Base-by-base conservation (phyloP, 805 yeast genomes). In the Metschnikowia chrysomelidarum region DNA sequence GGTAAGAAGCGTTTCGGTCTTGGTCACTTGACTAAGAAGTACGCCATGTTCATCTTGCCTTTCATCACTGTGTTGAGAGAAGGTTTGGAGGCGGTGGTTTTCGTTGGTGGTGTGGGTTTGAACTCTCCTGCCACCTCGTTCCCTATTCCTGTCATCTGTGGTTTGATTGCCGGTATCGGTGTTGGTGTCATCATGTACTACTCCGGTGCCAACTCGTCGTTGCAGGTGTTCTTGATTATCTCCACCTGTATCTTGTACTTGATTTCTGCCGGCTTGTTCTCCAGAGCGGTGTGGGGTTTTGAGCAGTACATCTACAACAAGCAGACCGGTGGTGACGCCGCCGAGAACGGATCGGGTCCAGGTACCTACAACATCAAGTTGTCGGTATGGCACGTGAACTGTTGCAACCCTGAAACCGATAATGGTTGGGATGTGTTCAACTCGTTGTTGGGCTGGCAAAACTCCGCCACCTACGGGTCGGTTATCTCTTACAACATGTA, bases 391-490 rank as follows among this genome's bases (percentile, higher is more conserved):
- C 98, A 91, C 67, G 94, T 91, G 43, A 88, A 91, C 74, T 91
- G 97, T 69, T 91, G 98, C 71, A 88, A 89, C 64, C 97, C 97
- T 29, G 89, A 83, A 62, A 70, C 73, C 40, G 15, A 12, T 19
- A 26, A 81, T 27, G 98, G 97, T 68, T 91, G 98, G 98, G 96
- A 88, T 75, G 80, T 91, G 43, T 91, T 91, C 75, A 91, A 91
- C 57, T 87, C 97, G 18, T 62, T 91, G 38, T 70, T 91, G 46
- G 98, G 98, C 44, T 91, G 98, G 98, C 96, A 88, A 69, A 91
- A 91, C 66, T 77, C 95, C 35, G 98, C 96, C 41, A 87, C 95
- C 47, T 76, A 86, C 58, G 96, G 97, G 38, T 87, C 96, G 4
- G 89, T 91, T 41, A 67, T 91, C 35, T 77, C 89, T 31, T 91